These are phyloP conservation scores for Sporothrix mexicana DNA, from an alignment of 2,329 filamentous ascomycete species.

Conservation along the genomic window DNA sequence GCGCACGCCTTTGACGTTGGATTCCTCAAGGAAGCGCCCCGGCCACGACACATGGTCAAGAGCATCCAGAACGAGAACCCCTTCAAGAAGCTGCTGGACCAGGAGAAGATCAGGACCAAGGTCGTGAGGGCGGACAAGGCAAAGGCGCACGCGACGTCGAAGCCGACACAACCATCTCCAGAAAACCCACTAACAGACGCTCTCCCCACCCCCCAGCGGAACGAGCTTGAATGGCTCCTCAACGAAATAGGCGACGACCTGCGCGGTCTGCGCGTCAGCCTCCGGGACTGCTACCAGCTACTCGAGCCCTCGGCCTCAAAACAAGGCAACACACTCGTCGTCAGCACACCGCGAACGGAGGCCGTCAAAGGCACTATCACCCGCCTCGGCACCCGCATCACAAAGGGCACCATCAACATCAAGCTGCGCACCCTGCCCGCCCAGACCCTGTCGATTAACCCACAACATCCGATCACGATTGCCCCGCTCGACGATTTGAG, in stretches of 20 bases:
- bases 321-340: slow-evolving; percentile 83
- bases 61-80: not conserved
- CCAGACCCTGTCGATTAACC: slow-evolving; percentile 56
- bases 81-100: slow-evolving; percentile 2
- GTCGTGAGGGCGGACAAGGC: not conserved
- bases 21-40: not conserved
- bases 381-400: slow-evolving; percentile 84
- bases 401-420: slow-evolving; percentile 84
- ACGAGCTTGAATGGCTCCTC: slow-evolving; percentile 63
- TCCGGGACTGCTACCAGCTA: slow-evolving; percentile 87
- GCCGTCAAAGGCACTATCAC: slow-evolving; percentile 91
- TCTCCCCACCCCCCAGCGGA: slow-evolving; percentile 45
- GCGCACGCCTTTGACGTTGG: not conserved
- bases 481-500: slow-evolving; percentile 73
- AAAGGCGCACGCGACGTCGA: not conserved
- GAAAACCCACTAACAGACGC: not conserved
- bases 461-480: slow-evolving; percentile 62
- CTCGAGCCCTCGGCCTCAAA: slow-evolving; percentile 83
- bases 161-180: not conserved
- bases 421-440: slow-evolving; percentile 71
- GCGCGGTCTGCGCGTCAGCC: slow-evolving; percentile 63
- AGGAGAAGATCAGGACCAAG: slow-evolving; percentile 18
- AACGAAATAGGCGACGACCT: slow-evolving; percentile 56
- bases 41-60: not conserved
- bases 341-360: slow-evolving; percentile 87